phyloP scores from a whole-genome alignment of 768 basidiomycete species.

The Leccinum broughii region DNA sequence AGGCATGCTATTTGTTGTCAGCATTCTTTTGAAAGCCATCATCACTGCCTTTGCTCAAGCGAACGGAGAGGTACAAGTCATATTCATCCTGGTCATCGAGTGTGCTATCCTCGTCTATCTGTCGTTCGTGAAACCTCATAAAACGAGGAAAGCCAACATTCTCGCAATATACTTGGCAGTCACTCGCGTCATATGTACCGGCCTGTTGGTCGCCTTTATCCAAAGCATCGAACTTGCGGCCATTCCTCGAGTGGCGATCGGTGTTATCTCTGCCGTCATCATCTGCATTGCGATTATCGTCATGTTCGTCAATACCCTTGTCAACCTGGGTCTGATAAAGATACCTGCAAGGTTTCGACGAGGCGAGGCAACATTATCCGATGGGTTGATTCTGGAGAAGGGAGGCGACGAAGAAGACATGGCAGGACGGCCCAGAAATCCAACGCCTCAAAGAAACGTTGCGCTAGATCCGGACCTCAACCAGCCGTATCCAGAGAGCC shows the following conservation, averaged over 20 bases:
- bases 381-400: conserved; percentile 31
- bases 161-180: conserved; percentile 66
- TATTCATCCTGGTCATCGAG: conserved; percentile 68
- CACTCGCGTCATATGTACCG: conserved; percentile 67
- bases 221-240: conserved; percentile 60
- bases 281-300: conserved; percentile 71
- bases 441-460: conserved; percentile 50
- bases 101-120: conserved; percentile 53
- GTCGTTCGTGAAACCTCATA: conserved; percentile 60
- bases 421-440: conserved; percentile 45
- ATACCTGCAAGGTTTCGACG: conserved; percentile 22
- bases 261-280: conserved; percentile 69
- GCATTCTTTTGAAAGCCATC: conserved; percentile 65
- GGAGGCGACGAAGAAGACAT: conserved; percentile 22
- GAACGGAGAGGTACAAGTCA: conserved; percentile 67
- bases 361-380: conserved; percentile 9
- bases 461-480: conserved; percentile 42
- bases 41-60: conserved; percentile 67
- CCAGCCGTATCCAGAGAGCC: conserved; percentile 45
- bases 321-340: conserved; percentile 45
- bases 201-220: conserved; percentile 76
- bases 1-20: conserved; percentile 55
- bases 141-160: conserved; percentile 68
- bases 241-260: conserved; percentile 82
- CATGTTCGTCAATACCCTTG: conserved; percentile 63